Percentiles rank a stretch among this genome's conserved stretches.
Evolutionary conservation across 352 stramenopile genomes (phyloP).

Genomic region (Globisporangium canariense): DNA sequence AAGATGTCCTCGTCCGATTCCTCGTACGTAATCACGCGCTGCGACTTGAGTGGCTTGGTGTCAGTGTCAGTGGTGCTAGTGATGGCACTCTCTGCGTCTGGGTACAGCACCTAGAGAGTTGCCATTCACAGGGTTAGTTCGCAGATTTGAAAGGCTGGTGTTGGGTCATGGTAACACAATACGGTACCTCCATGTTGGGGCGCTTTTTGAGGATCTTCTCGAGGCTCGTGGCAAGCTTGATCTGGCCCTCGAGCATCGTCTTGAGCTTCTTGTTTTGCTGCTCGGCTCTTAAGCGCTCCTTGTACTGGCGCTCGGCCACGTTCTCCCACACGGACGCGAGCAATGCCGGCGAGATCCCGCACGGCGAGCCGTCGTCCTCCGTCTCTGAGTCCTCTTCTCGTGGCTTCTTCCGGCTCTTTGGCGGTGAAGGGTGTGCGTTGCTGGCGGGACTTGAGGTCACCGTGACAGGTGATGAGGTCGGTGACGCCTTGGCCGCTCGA

Average conservation of each 20-base stretch:
- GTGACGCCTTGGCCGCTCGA: background rate
- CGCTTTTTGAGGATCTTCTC: constrained; percentile 23
- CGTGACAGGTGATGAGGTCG: background rate
- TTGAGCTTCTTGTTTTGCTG: constrained; percentile 29
- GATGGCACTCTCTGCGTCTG: background rate
- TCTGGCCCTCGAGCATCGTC: constrained; percentile 27
- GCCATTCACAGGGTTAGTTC: background rate
- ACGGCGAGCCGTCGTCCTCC: constrained; percentile 8
- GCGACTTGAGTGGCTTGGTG: background rate
- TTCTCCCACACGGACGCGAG: constrained; percentile 29
- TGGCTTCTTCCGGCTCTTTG: background rate
- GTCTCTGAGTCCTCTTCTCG: constrained; percentile 7
- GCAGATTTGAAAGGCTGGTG: no score
- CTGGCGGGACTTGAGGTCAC: background rate
- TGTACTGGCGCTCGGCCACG: constrained; percentile 23
- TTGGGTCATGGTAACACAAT: no score
- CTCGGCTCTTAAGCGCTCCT: constrained; percentile 23
- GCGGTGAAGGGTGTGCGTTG: background rate
- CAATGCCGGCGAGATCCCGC: constrained; percentile 19
- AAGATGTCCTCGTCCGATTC: constrained; percentile 11
- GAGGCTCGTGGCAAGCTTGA: constrained; percentile 24
- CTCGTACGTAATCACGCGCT: constrained; percentile 12
- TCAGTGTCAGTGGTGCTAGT: background rate
- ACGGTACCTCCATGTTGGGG: constrained; percentile 13
- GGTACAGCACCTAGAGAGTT: constrained; percentile 10